Base-by-base conservation (phyloP, 148 eudicot species). In the Rhododendron ovatum region DNA sequence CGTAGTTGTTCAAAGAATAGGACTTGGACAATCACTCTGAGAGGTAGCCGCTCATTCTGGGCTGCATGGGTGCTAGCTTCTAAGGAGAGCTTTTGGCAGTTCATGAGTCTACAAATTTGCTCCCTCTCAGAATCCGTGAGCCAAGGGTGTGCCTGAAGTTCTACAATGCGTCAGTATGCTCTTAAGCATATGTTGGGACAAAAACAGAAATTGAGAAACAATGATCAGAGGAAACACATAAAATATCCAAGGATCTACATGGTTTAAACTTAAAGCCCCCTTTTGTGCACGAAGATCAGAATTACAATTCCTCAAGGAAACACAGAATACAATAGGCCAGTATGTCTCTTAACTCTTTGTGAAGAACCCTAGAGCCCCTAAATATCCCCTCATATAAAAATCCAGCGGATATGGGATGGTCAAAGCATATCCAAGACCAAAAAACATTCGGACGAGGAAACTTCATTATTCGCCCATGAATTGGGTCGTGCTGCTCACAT, bases 31-130 rank as follows among this genome's bases (percentile, higher is more conserved):
- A 94, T 91, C 20, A 94, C 92, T 2, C 97, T 93, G 26, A 94
- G 94, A 45, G 97, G 97, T 30, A 94, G 84, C 86, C 97, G 88
- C 89, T 94, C 97, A 43, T 94, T 94, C 69, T 92, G 94, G 2
- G 97, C 97, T 41, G 95, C 97, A 41, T 94, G 97, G 17, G 94
- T 92, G 90, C 97, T 93, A 8, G 94, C 97, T 61, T 94, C 97
- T 53, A 94, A 53, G 30, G 97, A 94, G 30, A 94, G 94, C 81
- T 94, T 94, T 76, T 94, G 97, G 82, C 95, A 93, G 78, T 93
- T 94, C 94, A 94, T 94, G 28, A 93, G 88, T 79, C 94, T 89
- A 82, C 97, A 93, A 6, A 94, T 90, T 83, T 94, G 95, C 84
- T 94, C 97, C 82, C 97, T 87, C 86, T 94, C 97, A 0, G 91